These are phyloP conservation scores for Podosphaera leucotricha DNA, from an alignment of 2,329 filamentous ascomycete genomes.

Conservation along the genomic window DNA sequence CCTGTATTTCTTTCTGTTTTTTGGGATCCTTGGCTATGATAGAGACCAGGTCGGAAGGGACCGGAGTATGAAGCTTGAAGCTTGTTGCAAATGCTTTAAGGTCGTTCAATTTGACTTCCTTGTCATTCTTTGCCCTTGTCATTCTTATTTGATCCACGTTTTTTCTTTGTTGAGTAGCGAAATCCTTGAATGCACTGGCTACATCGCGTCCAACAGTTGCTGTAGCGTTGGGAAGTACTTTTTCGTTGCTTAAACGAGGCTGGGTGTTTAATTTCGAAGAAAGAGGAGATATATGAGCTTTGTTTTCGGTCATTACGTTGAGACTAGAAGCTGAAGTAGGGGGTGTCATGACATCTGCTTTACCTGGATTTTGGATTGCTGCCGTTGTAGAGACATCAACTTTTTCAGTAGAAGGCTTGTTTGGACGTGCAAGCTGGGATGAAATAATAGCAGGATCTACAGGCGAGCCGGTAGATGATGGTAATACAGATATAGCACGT, in stretches of 20 bases:
- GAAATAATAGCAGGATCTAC: conserved; percentile 82
- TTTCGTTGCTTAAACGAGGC: conserved; percentile 13
- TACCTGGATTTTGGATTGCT: conserved; percentile 5
- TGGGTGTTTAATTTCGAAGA: conserved; percentile 17
- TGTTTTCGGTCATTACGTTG: conserved; percentile 10
- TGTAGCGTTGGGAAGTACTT: conserved; percentile 26
- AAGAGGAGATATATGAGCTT: conserved; percentile 7
- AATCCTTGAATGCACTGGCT: conserved; percentile 37
- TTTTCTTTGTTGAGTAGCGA: conserved; percentile 32
- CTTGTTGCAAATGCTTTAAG: conserved; percentile 82
- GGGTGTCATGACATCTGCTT: conserved; percentile 11
- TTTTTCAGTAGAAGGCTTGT: conserved; percentile 13
- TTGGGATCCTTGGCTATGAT: conserved; percentile 92
- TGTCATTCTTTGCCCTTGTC: conserved; percentile 45
- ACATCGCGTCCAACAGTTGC: conserved; percentile 39
- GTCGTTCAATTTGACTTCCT: conserved; percentile 80
- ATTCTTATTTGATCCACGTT: conserved; percentile 31
- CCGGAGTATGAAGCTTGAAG: conserved; percentile 85
- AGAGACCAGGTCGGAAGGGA: conserved; percentile 73
- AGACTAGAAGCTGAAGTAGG: conserved; percentile 12
- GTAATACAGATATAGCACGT: conserved; percentile 50
- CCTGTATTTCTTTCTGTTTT: conserved; percentile 83
- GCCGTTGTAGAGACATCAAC: conserved; percentile 10
- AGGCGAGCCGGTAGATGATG: conserved; percentile 52
- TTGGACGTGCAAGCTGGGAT: conserved; percentile 41